phyloP scores from a whole-genome alignment of 2,329 filamentous ascomycete species.

The Xylariaceae sp. region DNA sequence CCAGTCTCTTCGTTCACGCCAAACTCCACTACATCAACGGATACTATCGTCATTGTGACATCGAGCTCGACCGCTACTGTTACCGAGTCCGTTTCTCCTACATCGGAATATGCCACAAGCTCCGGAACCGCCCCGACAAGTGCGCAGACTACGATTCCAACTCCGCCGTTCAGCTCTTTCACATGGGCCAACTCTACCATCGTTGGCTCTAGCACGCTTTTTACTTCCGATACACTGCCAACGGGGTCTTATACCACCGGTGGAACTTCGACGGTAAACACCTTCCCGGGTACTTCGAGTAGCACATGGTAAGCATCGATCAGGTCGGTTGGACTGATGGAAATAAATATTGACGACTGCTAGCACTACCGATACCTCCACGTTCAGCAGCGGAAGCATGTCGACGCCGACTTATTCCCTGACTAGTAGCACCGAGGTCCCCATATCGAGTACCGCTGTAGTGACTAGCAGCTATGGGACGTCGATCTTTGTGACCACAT shows the following conservation, averaged over 20 bases:
- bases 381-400: conserved; percentile 1
- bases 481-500: not conserved
- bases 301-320: conserved; percentile 21
- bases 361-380: conserved; percentile 16
- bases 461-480: not conserved
- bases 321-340: not conserved
- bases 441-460: not conserved
- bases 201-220: not conserved
- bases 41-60: conserved; percentile 23
- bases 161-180: conserved; percentile 5
- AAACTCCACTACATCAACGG: conserved; percentile 10
- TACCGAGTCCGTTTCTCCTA: conserved; percentile 16
- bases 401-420: not conserved
- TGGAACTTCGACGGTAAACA: conserved; percentile 4
- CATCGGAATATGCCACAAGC: conserved; percentile 9
- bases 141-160: conserved; percentile 5
- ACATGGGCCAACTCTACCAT: not conserved
- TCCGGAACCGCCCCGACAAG: conserved; percentile 17
- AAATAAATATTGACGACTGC: conserved; percentile 2
- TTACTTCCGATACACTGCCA: not conserved
- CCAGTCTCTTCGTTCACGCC: conserved; percentile 7
- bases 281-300: not conserved
- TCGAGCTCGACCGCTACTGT: conserved; percentile 22
- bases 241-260: conserved; percentile 6
- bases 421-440: not conserved